phyloP scores from a whole-genome alignment of 78 protist species.

The Dictyostelium intermedium region DNA sequence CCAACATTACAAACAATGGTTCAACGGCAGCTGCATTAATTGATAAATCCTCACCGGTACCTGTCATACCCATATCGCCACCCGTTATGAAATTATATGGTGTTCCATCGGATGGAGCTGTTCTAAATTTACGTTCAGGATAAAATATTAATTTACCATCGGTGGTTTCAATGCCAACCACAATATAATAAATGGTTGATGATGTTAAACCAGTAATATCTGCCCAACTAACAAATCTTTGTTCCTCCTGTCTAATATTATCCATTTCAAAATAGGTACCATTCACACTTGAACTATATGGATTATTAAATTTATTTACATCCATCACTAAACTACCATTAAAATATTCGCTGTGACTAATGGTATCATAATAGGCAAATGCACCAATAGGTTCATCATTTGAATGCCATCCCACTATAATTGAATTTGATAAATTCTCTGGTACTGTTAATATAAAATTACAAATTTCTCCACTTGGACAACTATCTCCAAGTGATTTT shows the following conservation, averaged over 20 bases:
- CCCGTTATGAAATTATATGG: conserved; percentile 41
- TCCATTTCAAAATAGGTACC: conserved; percentile 24
- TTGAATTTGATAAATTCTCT: conserved; percentile 20
- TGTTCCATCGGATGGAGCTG: conserved; percentile 44
- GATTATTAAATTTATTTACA: conserved; percentile 12
- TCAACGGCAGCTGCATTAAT: conserved; percentile 28
- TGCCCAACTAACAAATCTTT: conserved; percentile 51
- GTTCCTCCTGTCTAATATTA: conserved; percentile 18
- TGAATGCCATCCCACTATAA: conserved; percentile 33
- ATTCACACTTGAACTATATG: background rate
- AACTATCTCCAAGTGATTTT: conserved; percentile 26
- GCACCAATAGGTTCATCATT: conserved; percentile 19
- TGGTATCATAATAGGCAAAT: conserved; percentile 27
- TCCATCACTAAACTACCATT: background rate
- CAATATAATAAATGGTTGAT: conserved; percentile 17
- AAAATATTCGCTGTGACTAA: background rate
- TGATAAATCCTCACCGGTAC: conserved; percentile 1
- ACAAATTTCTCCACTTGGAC: conserved; percentile 48
- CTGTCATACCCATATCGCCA: conserved; percentile 48
- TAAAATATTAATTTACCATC: background rate
- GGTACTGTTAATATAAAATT: conserved; percentile 69
- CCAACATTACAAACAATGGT: conserved; percentile 73
- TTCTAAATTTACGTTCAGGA: conserved; percentile 67
- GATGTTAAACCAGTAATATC: background rate
- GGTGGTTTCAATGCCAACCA: background rate